Conservation (phyloP, 345 rosid genomes). For the Linum tenue region DNA sequence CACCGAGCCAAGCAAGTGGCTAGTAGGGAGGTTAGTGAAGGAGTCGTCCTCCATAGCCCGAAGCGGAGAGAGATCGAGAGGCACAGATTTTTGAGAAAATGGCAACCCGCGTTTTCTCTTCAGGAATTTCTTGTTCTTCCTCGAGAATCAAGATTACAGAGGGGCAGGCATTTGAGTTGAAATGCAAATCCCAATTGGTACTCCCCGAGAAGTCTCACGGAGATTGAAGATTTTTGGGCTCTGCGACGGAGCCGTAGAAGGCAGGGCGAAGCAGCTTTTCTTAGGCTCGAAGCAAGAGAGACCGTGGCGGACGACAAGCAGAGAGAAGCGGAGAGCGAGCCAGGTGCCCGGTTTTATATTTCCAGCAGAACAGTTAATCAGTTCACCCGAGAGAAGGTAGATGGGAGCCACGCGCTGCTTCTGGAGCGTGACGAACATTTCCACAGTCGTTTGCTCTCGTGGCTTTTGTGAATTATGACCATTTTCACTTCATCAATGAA, state of each 20-base stretch:
- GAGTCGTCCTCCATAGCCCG: neutral
- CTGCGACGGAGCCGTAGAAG: neutral
- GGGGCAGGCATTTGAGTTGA: neutral
- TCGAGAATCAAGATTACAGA: neutral
- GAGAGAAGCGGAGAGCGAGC: neutral
- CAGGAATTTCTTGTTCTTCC: neutral
- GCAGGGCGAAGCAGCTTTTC: neutral
- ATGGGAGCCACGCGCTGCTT: neutral
- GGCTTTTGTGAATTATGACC: no score
- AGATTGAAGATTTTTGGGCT: neutral
- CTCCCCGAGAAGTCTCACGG: neutral
- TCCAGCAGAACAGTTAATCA: neutral
- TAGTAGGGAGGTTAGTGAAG: slow-evolving; percentile 1
- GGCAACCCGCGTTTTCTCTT: neutral
- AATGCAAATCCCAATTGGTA: neutral
- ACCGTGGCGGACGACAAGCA: neutral
- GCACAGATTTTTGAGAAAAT: neutral
- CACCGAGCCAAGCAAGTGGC: slow-evolving; percentile 5
- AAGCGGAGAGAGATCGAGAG: neutral
- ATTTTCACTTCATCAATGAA: no score
- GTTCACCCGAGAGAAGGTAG: neutral
- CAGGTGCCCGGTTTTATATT: neutral
- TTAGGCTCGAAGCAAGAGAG: neutral
- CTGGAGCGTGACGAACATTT: no score
- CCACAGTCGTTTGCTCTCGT: no score